Evolutionary conservation across 1,139 yeast genomes (phyloP).

Genomic region (Geotrichum bryndzae): DNA sequence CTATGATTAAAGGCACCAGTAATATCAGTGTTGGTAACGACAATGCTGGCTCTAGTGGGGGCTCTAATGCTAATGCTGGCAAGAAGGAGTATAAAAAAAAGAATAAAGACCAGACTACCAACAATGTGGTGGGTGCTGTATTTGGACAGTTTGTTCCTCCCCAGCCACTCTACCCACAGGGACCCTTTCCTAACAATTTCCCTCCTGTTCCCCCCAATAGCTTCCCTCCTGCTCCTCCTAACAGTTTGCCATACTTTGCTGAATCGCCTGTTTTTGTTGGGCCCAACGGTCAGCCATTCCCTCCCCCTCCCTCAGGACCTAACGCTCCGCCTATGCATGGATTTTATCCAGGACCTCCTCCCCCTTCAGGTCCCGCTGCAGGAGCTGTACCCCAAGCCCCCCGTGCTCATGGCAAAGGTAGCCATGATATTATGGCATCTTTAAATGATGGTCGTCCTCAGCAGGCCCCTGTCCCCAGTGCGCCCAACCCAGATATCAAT

Average conservation of each 20-base stretch:
- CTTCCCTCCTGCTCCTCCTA: constrained; percentile 26
- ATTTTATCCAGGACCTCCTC: constrained; percentile 20
- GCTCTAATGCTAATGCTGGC: constrained; percentile 19
- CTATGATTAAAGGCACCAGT: constrained; percentile 36
- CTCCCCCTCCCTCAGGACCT: constrained; percentile 16
- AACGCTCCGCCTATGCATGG: constrained; percentile 22
- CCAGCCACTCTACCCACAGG: constrained; percentile 18
- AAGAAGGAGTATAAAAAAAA: constrained; percentile 36
- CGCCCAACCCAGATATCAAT: constrained; percentile 4
- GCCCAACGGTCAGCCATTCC: constrained; percentile 18
- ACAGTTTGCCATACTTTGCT: constrained; percentile 18
- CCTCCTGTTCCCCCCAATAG: constrained; percentile 27
- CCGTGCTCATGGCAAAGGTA: constrained; percentile 24
- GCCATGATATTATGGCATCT: constrained; percentile 32
- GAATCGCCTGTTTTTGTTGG: constrained; percentile 23
- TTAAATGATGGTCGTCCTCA: constrained; percentile 22
- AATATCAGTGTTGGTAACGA: constrained; percentile 20
- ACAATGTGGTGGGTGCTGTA: constrained; percentile 45
- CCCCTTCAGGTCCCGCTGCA: constrained; percentile 25
- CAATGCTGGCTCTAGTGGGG: constrained; percentile 21
- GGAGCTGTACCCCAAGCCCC: constrained; percentile 9
- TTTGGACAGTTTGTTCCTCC: constrained; percentile 35
- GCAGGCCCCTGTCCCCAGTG: constrained; percentile 6
- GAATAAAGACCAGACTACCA: constrained; percentile 29
- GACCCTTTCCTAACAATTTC: neutral